These are phyloP conservation scores for Goffeauzyma gilvescens DNA, from an alignment of 768 basidiomycete genomes.

Conservation along the genomic window DNA sequence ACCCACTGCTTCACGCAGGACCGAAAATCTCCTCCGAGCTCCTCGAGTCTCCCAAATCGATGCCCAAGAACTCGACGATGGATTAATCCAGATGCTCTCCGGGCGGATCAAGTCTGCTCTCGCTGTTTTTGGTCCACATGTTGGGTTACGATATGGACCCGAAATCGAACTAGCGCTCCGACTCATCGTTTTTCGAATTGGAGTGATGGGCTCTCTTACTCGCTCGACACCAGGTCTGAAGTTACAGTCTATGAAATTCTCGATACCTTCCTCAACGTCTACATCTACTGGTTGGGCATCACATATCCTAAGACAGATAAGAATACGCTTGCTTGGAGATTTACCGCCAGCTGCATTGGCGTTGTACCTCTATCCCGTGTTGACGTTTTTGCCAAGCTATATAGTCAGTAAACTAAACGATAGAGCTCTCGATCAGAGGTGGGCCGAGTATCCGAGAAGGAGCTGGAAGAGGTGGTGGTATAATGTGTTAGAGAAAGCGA, in stretches of 20 bases:
- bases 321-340: no score
- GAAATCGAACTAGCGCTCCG: constrained; percentile 43
- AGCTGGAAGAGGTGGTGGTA: constrained; percentile 41
- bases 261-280: no score
- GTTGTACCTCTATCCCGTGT: no score
- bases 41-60: constrained; percentile 76
- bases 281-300: no score
- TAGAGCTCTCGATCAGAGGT: no score
- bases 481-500: constrained; percentile 42
- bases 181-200: constrained; percentile 16
- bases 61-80: constrained; percentile 71
- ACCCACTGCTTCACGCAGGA: no score
- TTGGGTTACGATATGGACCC: constrained; percentile 30
- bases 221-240: constrained; percentile 23
- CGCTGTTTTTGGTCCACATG: constrained; percentile 38
- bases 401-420: no score
- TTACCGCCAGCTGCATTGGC: no score
- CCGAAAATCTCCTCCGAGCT: no score
- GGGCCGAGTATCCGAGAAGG: constrained; percentile 51
- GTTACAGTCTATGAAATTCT: constrained; percentile 18
- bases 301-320: no score
- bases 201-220: constrained; percentile 8
- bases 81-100: constrained; percentile 59
- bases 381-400: no score
- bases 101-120: constrained; percentile 64